Evolutionary conservation across 202 grass and related monocot species (phyloP).

Genomic region (Miscanthus sacchariflorus): DNA sequence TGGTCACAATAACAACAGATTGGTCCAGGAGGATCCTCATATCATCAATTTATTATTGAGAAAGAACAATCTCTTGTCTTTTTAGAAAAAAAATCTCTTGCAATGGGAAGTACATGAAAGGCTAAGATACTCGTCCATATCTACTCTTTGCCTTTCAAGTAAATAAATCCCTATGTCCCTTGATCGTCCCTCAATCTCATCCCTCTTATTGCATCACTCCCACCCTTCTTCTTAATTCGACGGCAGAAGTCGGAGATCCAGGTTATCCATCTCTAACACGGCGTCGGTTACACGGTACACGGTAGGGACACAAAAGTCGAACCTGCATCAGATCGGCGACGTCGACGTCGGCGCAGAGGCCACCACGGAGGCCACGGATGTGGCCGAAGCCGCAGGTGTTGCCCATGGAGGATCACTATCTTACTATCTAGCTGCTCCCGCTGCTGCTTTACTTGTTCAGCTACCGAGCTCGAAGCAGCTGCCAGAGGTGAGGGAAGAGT

Average conservation of each 20-base stretch:
- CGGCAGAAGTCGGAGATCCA: no score
- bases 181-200: no score
- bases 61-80: neutral
- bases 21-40: neutral
- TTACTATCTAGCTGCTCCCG: neutral
- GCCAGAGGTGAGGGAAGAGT: neutral
- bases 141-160: no score
- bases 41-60: neutral
- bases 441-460: neutral
- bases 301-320: neutral
- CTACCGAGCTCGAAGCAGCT: neutral
- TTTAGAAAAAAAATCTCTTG: no score
- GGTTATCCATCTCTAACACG: neutral
- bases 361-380: neutral
- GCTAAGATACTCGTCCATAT: no score
- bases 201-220: no score
- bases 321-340: neutral
- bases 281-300: no score
- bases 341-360: neutral
- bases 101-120: no score
- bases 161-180: no score
- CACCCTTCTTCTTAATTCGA: no score
- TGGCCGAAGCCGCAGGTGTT: neutral
- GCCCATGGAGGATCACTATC: conserved; percentile 5
- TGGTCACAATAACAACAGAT: neutral